A percentile compares a stretch with the other conserved stretches of the same genome.
These are phyloP conservation scores for Alternaria brassicae DNA, from an alignment of 2,329 filamentous ascomycete genomes.

Conservation along the genomic window DNA sequence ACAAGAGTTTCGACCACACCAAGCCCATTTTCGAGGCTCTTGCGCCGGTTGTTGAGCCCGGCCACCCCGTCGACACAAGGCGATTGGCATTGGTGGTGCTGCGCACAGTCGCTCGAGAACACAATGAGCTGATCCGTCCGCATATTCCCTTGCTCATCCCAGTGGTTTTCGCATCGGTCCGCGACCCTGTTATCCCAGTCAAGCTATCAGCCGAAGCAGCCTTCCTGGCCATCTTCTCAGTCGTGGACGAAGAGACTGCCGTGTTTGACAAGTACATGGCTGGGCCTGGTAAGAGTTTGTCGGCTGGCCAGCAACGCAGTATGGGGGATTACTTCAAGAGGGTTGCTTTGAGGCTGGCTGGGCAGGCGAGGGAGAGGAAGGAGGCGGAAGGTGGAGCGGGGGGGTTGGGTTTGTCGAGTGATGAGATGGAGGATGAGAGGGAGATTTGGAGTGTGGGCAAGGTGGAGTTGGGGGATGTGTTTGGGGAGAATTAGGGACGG, in stretches of 20 bases:
- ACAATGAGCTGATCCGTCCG: constrained; percentile 80
- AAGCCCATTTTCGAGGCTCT: constrained; percentile 83
- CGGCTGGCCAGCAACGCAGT: constrained; percentile 78
- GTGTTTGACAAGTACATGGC: constrained; percentile 92
- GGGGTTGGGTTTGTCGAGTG: constrained; percentile 82
- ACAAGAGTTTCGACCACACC: constrained; percentile 75
- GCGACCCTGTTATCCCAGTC: constrained; percentile 91
- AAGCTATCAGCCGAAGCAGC: constrained; percentile 95
- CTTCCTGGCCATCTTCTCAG: constrained; percentile 88
- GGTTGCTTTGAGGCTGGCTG: constrained; percentile 82
- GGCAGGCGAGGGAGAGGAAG: constrained; percentile 84
- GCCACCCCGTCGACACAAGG: constrained; percentile 80
- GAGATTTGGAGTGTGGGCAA: constrained; percentile 96
- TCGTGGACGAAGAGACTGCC: constrained; percentile 83
- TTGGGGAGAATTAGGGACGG: constrained; percentile 28
- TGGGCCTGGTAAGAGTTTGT: constrained; percentile 68
- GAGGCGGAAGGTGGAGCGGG: constrained; percentile 91
- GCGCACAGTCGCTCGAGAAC: constrained; percentile 80
- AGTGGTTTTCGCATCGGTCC: constrained; percentile 85
- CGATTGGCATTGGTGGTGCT: constrained; percentile 86
- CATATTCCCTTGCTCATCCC: constrained; percentile 82
- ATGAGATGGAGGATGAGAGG: constrained; percentile 92
- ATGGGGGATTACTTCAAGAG: constrained; percentile 98
- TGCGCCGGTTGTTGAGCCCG: constrained; percentile 76
- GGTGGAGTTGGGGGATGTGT: constrained; percentile 75